Base-by-base conservation (phyloP, 805 yeast species). In the Huiozyma sinensis region DNA sequence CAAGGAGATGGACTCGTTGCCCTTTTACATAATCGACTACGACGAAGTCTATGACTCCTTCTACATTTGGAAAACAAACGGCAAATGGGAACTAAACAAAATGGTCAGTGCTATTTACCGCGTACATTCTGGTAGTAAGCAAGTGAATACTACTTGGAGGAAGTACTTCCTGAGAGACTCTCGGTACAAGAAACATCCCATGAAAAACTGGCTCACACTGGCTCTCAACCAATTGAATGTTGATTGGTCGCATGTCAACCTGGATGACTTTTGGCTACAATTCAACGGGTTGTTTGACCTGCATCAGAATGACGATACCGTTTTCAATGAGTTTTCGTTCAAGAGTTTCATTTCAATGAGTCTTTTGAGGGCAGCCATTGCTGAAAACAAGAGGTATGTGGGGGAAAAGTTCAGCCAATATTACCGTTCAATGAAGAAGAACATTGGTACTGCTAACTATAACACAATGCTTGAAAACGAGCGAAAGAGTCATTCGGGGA, bases 1-100 rank as follows among this genome's bases (percentile, higher is more conserved):
- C 28, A 43, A 46, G 27, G 44, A 43, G 29, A 32, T 33, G 11
- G 33, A 31, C 33, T 43, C 46, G 9, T 44, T 46, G n/a, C 63
- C 61, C 3, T 53, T 53, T 36, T 60, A 50, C 39, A 50, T 60
- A 28, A 42, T 60, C 6, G 63, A 59, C 34, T 60, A 48, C 34
- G 55, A 59, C 43, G 55, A 50, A 30, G 48, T 42, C 5, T 41
- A 50, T 28, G 46, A 50, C 11, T 34, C 40, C 4, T 55, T 53
- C 35, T 52, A 54, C 34, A 36, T 60, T 31, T 60, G 63, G 63
- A 56, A 50, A 38, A 50, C 60, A 3, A 55, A 52, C 7, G 57
- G 58, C 2, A 43, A 47, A 9, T 60, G 61, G 61, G 49, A 55
- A n/a, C 28, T 53, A 30, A 54, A 53, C 36, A 43, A 45, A 11